Percentiles rank a stretch among this genome's conserved stretches.
These are phyloP conservation scores for Cyclotella atomus DNA, from an alignment of 108 stramenopile genomes.

Conservation along the genomic window DNA sequence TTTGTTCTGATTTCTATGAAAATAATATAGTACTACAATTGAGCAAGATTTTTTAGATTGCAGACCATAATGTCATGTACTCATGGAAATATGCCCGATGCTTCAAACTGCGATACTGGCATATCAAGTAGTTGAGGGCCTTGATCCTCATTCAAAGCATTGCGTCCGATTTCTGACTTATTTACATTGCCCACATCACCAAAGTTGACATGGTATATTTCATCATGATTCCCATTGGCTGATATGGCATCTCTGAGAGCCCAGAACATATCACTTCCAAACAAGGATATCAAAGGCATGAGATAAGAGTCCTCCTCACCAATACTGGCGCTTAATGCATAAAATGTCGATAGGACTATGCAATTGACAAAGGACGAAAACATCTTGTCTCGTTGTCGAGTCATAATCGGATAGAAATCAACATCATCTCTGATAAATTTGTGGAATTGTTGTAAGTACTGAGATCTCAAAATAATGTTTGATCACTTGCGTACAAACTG, in stretches of 20 bases:
- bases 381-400: conserved; percentile 50
- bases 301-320: conserved; percentile 7
- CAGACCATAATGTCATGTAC: too few species aligned
- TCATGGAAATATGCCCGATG: too few species aligned
- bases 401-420: conserved; percentile 35
- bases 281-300: conserved; percentile 46
- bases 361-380: conserved; percentile 61
- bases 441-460: too few species aligned
- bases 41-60: too few species aligned
- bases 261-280: conserved; percentile 39
- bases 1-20: too few species aligned
- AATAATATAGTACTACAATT: too few species aligned
- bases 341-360: conserved; percentile 49
- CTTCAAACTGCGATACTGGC: too few species aligned
- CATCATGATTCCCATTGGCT: conserved; percentile 21
- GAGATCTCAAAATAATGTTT: too few species aligned
- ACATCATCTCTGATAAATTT: conserved; percentile 11
- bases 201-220: conserved; percentile 24
- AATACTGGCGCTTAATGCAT: conserved; percentile 54
- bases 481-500: too few species aligned
- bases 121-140: conserved; percentile 9
- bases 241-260: neutral
- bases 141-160: conserved; percentile 22
- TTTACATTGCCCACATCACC: neutral
- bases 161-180: too few species aligned